Evolutionary conservation across 164 flowering plant genomes (phyloP), one percentile per base, ranked within the genome.

Genomic region (Annona squamosa): DNA sequence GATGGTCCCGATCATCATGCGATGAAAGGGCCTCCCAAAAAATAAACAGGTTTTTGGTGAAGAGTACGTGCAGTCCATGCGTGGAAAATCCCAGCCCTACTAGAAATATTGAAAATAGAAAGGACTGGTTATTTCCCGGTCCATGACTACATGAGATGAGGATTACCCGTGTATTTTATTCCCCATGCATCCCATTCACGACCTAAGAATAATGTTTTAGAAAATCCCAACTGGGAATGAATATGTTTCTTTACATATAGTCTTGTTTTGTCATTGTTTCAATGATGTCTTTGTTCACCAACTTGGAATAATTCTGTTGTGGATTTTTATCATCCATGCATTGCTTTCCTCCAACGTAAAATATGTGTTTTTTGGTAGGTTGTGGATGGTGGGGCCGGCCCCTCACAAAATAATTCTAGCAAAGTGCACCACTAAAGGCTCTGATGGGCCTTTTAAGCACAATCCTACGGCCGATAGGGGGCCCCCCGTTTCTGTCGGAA

Each of bases 331-430:
- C 41, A 7, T 69, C 83, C 89, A 87, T 88, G 89, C 92, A 88
- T 82, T 86, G 85, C 89, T 84, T 85, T 84, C 79, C 77, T 77
- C 77, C 82, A 52, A 85, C 86, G 87, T 85, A 82, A 85, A 81
- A 77, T 73, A 71, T 41, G 48, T 44, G 13, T 42, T 61, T 74
- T 43, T 63, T 42, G 18, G 17, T 70, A 48, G 10, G 69, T 74
- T 71, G 74, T 74, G 77, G 76, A 48, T 3, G 76, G 72, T 71
- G 71, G 78, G 65, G 19, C 17, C 46, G 78, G 65, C 18, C 17
- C 46, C 65, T 56, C 63, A 9, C 68, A 3, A 42, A 74, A 70
- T 69, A 73, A 26, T 77, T 74, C 76, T 46, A 77, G 76, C 61
- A 74, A 79, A 85, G 87, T 84, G 90, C 83, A 82, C 76, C 88